Percentiles rank a stretch among this genome's conserved stretches.
Conservation (phyloP, 148 eudicot genomes). For the Persicaria maculosa region DNA sequence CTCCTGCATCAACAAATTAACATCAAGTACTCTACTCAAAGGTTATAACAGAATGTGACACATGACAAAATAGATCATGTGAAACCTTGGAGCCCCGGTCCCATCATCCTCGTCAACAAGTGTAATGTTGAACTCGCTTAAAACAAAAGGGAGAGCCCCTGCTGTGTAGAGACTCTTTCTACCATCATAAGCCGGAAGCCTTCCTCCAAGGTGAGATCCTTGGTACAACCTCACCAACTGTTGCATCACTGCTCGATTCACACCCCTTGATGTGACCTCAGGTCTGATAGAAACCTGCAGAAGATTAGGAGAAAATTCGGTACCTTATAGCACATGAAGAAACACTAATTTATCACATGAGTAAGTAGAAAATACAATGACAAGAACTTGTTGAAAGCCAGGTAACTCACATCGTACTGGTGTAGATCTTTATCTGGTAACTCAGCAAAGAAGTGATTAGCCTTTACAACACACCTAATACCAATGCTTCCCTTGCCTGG, state of each 20-base stretch:
- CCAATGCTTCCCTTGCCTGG: constrained; percentile 92
- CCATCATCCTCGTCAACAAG: constrained; percentile 65
- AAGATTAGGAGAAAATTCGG: constrained; percentile 4
- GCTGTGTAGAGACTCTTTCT: constrained; percentile 78
- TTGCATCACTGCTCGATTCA: constrained; percentile 68
- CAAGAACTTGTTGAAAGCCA: constrained; percentile 25
- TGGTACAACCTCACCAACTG: constrained; percentile 51
- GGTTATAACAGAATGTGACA: background rate
- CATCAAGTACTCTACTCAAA: background rate
- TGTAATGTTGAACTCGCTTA: constrained; percentile 51
- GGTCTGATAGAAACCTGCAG: constrained; percentile 71
- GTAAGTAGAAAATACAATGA: background rate
- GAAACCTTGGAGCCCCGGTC: constrained; percentile 44
- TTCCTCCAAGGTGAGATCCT: constrained; percentile 73
- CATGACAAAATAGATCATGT: background rate
- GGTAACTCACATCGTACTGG: constrained; percentile 69
- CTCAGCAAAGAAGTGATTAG: constrained; percentile 92
- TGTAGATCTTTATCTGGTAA: constrained; percentile 91
- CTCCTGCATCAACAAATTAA: constrained; percentile 29
- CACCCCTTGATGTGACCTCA: constrained; percentile 67
- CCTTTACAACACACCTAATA: constrained; percentile 63
- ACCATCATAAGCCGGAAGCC: constrained; percentile 69
- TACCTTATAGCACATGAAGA: background rate
- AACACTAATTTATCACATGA: background rate
- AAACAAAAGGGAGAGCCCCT: constrained; percentile 67